Evolutionary conservation across 1,284 basidiomycete species (phyloP).

Genomic region (Mrakiaceae sp.): DNA sequence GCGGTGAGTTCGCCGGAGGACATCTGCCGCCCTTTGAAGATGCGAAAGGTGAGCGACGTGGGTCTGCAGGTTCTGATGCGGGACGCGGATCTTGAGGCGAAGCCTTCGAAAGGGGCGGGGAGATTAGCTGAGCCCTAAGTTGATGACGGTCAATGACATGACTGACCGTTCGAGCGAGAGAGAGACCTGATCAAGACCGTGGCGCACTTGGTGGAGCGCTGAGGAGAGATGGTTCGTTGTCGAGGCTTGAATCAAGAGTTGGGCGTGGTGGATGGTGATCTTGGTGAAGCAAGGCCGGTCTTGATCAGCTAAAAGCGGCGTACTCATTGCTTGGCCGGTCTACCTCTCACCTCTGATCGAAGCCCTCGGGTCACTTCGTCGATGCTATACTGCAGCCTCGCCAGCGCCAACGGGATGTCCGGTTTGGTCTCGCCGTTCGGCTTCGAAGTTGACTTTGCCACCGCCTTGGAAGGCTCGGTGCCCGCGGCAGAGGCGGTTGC

Average conservation of each 20-base stretch:
- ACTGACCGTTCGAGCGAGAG: constrained; percentile 21
- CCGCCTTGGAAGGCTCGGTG: constrained; percentile 22
- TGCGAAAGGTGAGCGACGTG: constrained; percentile 61
- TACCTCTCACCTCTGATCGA: constrained; percentile 55
- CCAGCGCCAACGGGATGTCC: constrained; percentile 73
- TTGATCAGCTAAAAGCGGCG: neutral
- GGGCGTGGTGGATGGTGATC: constrained; percentile 36
- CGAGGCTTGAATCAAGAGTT: constrained; percentile 39
- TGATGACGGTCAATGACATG: constrained; percentile 17
- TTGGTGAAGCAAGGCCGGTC: constrained; percentile 42
- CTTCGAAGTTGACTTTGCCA: constrained; percentile 7
- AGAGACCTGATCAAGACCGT: constrained; percentile 25
- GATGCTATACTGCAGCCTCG: constrained; percentile 67
- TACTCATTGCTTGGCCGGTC: neutral
- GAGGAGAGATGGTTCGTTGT: constrained; percentile 54
- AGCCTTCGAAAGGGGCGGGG: constrained; percentile 44
- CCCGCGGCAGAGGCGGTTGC: constrained; percentile 23
- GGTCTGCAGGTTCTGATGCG: constrained; percentile 58
- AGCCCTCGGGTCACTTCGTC: constrained; percentile 83
- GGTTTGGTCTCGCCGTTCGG: constrained; percentile 15
- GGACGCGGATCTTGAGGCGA: constrained; percentile 67
- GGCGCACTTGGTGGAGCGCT: constrained; percentile 29
- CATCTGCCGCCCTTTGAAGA: constrained; percentile 65
- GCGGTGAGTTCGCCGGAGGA: constrained; percentile 66
- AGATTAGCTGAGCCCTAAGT: constrained; percentile 19